phyloP scores from a whole-genome alignment of 495 filamentous ascomycete genomes.

The Penicillium malachiteum region DNA sequence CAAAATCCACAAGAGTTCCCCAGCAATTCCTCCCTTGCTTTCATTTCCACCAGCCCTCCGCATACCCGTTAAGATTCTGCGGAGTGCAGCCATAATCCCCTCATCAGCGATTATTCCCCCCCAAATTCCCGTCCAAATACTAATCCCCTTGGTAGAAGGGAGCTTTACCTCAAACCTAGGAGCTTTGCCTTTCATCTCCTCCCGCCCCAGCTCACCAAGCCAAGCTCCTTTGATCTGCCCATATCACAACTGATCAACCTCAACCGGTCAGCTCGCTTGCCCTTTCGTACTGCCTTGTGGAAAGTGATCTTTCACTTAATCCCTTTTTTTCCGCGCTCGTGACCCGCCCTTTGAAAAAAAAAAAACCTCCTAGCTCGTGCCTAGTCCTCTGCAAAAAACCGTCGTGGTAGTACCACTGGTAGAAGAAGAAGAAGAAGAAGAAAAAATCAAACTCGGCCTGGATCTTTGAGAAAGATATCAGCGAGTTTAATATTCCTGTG shows the following conservation, averaged over 20 bases:
- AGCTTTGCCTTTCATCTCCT: constrained; percentile 17
- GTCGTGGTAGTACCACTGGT: constrained; percentile 3
- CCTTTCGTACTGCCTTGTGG: not conserved
- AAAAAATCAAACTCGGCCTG: not conserved
- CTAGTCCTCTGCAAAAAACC: not conserved
- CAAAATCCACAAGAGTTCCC: constrained; percentile 16
- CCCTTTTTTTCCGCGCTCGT: not conserved
- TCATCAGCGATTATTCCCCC: constrained; percentile 2
- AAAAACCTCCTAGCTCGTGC: not conserved
- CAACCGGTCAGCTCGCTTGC: not conserved
- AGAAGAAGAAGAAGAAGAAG: not conserved
- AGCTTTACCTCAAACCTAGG: constrained; percentile 17
- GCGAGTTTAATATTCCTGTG: constrained; percentile 25
- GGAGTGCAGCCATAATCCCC: constrained; percentile 23
- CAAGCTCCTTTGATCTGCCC: not conserved
- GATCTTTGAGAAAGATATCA: not conserved
- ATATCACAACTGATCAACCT: not conserved
- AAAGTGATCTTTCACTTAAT: not conserved
- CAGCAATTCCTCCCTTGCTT: constrained; percentile 18
- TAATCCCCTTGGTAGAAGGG: constrained; percentile 21
- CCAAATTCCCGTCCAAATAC: constrained; percentile 7
- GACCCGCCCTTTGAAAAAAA: not conserved
- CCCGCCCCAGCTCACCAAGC: constrained; percentile 3
- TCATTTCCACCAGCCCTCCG: constrained; percentile 16
- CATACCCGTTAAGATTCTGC: constrained; percentile 19